Conservation (phyloP, 352 stramenopile species). For the Phytophthora nicotianae region DNA sequence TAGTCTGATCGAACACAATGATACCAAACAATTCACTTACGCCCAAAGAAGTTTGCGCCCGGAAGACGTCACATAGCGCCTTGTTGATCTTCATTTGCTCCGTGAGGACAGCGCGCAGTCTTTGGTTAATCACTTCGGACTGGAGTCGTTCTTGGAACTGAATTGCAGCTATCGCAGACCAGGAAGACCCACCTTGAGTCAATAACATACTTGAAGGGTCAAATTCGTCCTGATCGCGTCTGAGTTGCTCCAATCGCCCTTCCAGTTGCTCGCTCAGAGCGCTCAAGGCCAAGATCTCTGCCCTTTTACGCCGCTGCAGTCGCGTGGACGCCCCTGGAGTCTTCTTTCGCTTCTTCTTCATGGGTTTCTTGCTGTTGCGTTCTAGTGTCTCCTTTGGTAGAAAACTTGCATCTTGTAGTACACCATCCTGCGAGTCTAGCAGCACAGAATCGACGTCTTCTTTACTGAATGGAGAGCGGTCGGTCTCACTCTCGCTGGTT, state of each 20-base stretch:
- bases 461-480: constrained; percentile 16
- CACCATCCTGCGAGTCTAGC: constrained; percentile 18
- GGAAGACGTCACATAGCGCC: constrained; percentile 13
- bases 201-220: not conserved
- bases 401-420: constrained; percentile 16
- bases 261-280: constrained; percentile 24
- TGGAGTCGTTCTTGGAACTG: constrained; percentile 28
- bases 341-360: constrained; percentile 29
- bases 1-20: not conserved
- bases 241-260: constrained; percentile 16
- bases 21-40: constrained; percentile 7
- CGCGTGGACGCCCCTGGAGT: constrained; percentile 20
- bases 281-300: constrained; percentile 29
- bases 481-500: constrained; percentile 21
- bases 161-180: constrained; percentile 21
- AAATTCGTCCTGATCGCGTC: not conserved
- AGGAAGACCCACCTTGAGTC: constrained; percentile 5
- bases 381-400: constrained; percentile 6
- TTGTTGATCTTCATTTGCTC: constrained; percentile 25
- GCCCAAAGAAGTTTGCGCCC: constrained; percentile 15
- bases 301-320: constrained; percentile 17
- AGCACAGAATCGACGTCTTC: constrained; percentile 18
- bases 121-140: constrained; percentile 28
- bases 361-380: not conserved
- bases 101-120: constrained; percentile 16